Conservation (phyloP, 2,329 filamentous ascomycete species). For the Phaeosphaeriaceae sp. region DNA sequence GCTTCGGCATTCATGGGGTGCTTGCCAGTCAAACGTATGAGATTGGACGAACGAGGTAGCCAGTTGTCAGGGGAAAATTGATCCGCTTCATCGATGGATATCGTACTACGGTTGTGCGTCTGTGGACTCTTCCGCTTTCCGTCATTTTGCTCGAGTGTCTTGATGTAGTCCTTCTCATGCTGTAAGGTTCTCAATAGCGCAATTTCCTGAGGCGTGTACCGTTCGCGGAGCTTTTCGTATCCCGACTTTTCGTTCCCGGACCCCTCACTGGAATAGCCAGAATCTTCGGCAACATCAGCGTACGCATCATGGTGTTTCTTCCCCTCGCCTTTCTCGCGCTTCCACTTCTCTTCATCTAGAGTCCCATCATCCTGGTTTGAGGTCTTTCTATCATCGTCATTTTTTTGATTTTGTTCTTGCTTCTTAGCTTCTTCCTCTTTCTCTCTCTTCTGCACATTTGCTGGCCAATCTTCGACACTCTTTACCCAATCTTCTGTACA, state of each 20-base stretch:
- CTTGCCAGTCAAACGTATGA: slow-evolving; percentile 62
- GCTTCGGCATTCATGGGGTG: slow-evolving; percentile 63
- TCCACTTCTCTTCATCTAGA: slow-evolving; percentile 39
- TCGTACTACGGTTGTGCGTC: slow-evolving; percentile 35
- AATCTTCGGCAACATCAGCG: slow-evolving; percentile 23
- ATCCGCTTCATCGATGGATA: slow-evolving; percentile 58
- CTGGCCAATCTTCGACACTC: slow-evolving; percentile 58
- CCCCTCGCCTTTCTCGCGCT: slow-evolving; percentile 33
- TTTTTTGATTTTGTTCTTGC: slow-evolving; percentile 32
- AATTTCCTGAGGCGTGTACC: slow-evolving; percentile 54
- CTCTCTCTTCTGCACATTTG: slow-evolving; percentile 54
- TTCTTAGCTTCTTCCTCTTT: slow-evolving; percentile 25
- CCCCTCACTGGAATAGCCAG: slow-evolving; percentile 27
- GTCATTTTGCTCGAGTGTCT: slow-evolving; percentile 53
- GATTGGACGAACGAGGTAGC: slow-evolving; percentile 57
- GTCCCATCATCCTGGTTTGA: slow-evolving; percentile 12
- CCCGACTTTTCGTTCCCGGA: slow-evolving; percentile 20
- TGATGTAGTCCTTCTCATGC: slow-evolving; percentile 55
- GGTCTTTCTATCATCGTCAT: slow-evolving; percentile 30
- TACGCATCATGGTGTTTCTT: slow-evolving; percentile 50
- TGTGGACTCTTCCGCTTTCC: slow-evolving; percentile 52
- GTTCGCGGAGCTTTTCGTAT: slow-evolving; percentile 44
- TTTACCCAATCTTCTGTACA: slow-evolving; percentile 60
- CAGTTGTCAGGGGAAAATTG: slow-evolving; percentile 63
- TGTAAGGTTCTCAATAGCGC: slow-evolving; percentile 47